Evolutionary conservation across 352 stramenopile genomes (phyloP).

Genomic region (Pythium coloratum): DNA sequence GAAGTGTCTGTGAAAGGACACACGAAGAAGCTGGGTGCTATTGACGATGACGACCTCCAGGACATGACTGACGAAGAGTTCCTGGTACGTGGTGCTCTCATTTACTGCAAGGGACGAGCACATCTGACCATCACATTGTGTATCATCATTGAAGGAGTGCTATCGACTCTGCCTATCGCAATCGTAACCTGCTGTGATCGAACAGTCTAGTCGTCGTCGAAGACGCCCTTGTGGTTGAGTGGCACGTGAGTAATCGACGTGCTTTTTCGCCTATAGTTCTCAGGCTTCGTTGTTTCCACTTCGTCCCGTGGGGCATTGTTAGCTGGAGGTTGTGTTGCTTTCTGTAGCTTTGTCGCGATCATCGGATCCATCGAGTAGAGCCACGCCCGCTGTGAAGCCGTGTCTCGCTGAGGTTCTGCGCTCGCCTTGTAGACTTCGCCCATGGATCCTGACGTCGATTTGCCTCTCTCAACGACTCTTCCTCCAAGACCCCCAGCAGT

Average conservation of each 20-base stretch:
- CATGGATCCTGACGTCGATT: conserved; percentile 59
- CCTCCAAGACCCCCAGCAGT: conserved; percentile 50
- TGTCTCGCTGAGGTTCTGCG: conserved; percentile 67
- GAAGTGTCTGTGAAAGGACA: conserved; percentile 73
- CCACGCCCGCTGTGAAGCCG: conserved; percentile 69
- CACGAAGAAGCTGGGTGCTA: conserved; percentile 54
- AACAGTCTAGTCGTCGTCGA: conserved; percentile 44
- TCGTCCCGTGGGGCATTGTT: not conserved
- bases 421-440: conserved; percentile 62
- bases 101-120: not conserved
- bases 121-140: not conserved
- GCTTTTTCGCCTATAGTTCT: conserved; percentile 39
- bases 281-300: conserved; percentile 9
- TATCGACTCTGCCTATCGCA: conserved; percentile 60
- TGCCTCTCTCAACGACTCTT: conserved; percentile 51
- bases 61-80: conserved; percentile 87
- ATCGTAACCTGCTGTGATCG: conserved; percentile 7
- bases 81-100: conserved; percentile 45
- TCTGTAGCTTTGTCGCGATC: conserved; percentile 37
- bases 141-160: conserved; percentile 47
- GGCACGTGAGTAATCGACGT: conserved; percentile 64
- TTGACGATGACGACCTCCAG: conserved; percentile 81
- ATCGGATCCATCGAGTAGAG: conserved; percentile 77
- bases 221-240: conserved; percentile 58
- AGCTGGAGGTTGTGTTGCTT: conserved; percentile 4